Conservation (phyloP, 495 filamentous ascomycete genomes). For the Apiosordaria backusii region DNA sequence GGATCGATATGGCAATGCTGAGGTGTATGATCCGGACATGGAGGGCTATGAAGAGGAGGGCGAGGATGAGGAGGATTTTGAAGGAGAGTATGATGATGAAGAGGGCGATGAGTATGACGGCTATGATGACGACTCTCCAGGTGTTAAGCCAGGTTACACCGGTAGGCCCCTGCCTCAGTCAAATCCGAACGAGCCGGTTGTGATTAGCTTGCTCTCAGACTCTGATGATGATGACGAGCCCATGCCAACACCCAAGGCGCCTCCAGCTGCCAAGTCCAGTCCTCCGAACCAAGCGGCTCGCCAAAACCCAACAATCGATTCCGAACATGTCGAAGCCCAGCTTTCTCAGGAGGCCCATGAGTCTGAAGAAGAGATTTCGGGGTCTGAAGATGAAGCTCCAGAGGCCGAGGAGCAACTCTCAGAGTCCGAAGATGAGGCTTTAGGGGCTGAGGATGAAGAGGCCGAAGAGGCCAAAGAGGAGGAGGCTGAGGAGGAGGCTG, state of each 20-base stretch:
- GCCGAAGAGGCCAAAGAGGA: not conserved
- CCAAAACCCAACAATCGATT: not conserved
- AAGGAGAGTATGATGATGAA: conserved; percentile 30
- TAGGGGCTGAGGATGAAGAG: not conserved
- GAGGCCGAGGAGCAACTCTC: not conserved
- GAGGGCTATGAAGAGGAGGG: conserved; percentile 24
- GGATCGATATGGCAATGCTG: conserved; percentile 35
- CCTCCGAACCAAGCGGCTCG: not conserved
- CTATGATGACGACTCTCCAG: conserved; percentile 25
- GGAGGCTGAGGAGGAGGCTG: conserved; percentile 4
- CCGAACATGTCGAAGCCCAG: not conserved
- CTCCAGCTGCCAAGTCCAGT: not conserved
- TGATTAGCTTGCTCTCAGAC: conserved; percentile 40
- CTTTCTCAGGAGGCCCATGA: not conserved
- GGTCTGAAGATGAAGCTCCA: not conserved
- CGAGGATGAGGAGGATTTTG: conserved; percentile 23
- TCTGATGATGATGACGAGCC: conserved; percentile 34
- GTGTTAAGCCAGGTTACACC: not conserved
- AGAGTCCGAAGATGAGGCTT: not conserved
- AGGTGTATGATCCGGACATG: conserved; percentile 36
- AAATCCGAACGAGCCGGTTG: conserved; percentile 26
- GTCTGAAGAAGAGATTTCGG: not conserved
- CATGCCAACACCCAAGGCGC: not conserved
- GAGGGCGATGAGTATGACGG: conserved; percentile 23
- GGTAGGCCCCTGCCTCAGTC: not conserved